Percentiles rank a stretch among this genome's conserved stretches.
phyloP scores from a whole-genome alignment of 179 eudicot genomes.

The Patellifolia procumbens region DNA sequence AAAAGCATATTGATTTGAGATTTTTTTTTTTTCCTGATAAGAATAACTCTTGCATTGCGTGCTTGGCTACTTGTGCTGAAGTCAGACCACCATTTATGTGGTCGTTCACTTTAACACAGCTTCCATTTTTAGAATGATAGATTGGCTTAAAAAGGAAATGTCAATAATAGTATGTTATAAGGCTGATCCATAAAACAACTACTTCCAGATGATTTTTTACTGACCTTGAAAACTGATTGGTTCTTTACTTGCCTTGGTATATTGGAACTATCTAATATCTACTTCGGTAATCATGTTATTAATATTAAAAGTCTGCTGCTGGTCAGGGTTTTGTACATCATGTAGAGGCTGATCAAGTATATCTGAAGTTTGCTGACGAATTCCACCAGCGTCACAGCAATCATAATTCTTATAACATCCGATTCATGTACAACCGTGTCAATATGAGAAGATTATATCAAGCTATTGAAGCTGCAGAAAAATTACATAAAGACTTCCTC shows the following conservation, averaged over 20 bases:
- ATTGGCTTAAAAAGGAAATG: too few relatives aligned
- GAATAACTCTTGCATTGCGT: not conserved
- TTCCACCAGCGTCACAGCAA: constrained; percentile 52
- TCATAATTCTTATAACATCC: constrained; percentile 53
- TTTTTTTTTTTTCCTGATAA: too few relatives aligned
- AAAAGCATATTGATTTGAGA: too few relatives aligned
- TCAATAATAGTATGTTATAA: too few relatives aligned
- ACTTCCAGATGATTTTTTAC: too few relatives aligned
- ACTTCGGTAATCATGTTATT: not conserved
- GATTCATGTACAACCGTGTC: constrained; percentile 63
- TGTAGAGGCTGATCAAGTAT: constrained; percentile 92
- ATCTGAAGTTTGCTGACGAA: constrained; percentile 54
- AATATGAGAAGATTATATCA: constrained; percentile 74
- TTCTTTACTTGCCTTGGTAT: constrained; percentile 1
- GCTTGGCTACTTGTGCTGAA: not conserved
- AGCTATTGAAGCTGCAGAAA: constrained; percentile 63
- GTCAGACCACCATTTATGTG: not conserved
- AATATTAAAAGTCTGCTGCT: constrained; percentile 15
- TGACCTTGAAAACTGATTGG: too few relatives aligned
- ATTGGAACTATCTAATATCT: constrained; percentile 4
- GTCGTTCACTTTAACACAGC: not conserved
- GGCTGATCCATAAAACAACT: too few relatives aligned
- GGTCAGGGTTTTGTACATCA: constrained; percentile 78
- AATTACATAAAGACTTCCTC: constrained; percentile 53
- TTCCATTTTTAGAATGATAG: not conserved